Conservation (phyloP, 225 moss, liverwort and hornwort species). For the Pseudoscleropodium purum region DNA sequence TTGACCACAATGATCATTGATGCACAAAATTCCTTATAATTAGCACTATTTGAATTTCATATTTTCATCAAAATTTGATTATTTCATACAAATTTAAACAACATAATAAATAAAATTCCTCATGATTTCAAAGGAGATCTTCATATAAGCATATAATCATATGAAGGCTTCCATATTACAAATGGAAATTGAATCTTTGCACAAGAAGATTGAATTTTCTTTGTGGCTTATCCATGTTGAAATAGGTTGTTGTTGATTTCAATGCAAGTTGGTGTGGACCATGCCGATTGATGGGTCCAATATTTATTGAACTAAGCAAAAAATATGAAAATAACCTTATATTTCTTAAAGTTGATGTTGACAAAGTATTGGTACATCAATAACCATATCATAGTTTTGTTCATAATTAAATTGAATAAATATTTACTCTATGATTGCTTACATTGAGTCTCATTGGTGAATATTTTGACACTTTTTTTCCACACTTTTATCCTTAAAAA, state of each 20-base stretch:
- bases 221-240: background rate
- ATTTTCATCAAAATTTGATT: background rate
- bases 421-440: too few relatives aligned
- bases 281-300: conserved; percentile 58
- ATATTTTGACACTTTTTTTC: background rate
- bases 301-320: conserved; percentile 58
- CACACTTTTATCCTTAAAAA: background rate
- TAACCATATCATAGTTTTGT: background rate
- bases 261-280: conserved; percentile 88
- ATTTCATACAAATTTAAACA: too few relatives aligned
- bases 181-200: background rate
- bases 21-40: background rate
- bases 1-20: background rate
- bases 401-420: background rate
- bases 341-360: conserved; percentile 74
- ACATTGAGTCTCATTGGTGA: background rate
- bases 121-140: rapidly evolving
- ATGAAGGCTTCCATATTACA: background rate
- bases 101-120: background rate
- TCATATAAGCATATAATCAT: rapidly evolving
- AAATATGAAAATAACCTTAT: conserved; percentile 48
- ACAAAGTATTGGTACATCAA: conserved; percentile 52
- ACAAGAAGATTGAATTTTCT: background rate
- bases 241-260: conserved; percentile 76
- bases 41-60: background rate